These are phyloP conservation scores for Clavulina sp. DNA, from an alignment of 768 basidiomycete species.

Conservation along the genomic window DNA sequence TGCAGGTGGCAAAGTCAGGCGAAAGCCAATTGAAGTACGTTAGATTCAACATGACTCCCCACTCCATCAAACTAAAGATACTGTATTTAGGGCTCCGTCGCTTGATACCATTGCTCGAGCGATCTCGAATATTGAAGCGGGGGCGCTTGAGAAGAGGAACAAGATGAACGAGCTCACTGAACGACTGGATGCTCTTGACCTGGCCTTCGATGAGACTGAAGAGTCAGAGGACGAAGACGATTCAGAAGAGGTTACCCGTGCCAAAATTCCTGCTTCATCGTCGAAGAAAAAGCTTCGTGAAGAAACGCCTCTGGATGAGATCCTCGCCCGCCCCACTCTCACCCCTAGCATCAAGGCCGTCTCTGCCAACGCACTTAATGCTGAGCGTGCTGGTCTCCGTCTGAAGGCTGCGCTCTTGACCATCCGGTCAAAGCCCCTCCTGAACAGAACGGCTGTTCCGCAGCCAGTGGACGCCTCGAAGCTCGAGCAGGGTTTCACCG, in stretches of 20 bases:
- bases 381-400: slow-evolving; percentile 53
- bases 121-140: slow-evolving; percentile 60
- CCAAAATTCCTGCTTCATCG: neutral
- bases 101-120: slow-evolving; percentile 74
- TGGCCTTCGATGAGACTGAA: slow-evolving; percentile 3
- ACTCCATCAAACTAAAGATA: neutral
- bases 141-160: slow-evolving; percentile 15
- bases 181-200: slow-evolving; percentile 14
- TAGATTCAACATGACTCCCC: neutral
- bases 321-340: slow-evolving; percentile 15
- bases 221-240: slow-evolving; percentile 4
- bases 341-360: slow-evolving; percentile 24
- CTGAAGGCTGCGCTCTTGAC: slow-evolving; percentile 51
- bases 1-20: slow-evolving; percentile 42
- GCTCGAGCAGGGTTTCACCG: neutral
- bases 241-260: neutral
- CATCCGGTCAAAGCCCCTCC: slow-evolving; percentile 42
- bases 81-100: slow-evolving; percentile 46
- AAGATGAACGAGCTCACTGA: slow-evolving; percentile 21
- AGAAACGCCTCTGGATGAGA: neutral
- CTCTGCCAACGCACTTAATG: slow-evolving; percentile 67
- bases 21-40: slow-evolving; percentile 45
- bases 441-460: slow-evolving; percentile 34
- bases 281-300: neutral
- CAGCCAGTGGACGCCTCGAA: neutral